Percentiles rank a stretch among this genome's conserved stretches.
Evolutionary conservation across 208 protist genomes (phyloP).

Genomic region (Acanthamoeba castellanii): DNA sequence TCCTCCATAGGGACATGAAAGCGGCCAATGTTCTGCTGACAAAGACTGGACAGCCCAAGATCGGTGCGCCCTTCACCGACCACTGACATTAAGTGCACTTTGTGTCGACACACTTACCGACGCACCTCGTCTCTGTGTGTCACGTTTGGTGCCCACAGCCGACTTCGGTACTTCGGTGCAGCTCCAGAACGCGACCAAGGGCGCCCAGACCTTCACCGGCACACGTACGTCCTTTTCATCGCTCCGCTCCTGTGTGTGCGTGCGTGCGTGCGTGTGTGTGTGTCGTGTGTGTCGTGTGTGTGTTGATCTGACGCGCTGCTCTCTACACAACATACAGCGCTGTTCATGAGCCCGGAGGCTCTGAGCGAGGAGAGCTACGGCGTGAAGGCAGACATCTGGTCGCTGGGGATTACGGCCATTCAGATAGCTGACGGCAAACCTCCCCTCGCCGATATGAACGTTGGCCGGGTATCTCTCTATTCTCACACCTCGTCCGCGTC

Average conservation of each 20-base stretch:
- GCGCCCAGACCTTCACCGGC: conserved; percentile 61
- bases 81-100: neutral
- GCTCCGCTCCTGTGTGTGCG: neutral
- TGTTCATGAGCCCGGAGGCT: conserved; percentile 70
- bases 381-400: conserved; percentile 70
- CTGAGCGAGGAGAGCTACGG: conserved; percentile 71
- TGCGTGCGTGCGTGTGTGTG: no score
- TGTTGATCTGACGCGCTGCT: neutral
- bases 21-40: conserved; percentile 67
- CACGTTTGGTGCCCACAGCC: neutral
- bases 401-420: conserved; percentile 73
- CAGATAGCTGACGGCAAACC: conserved; percentile 75
- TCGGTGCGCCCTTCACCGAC: neutral
- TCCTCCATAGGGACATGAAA: conserved; percentile 67
- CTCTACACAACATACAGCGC: neutral
- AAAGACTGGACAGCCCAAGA: conserved; percentile 39
- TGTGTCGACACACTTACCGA: neutral
- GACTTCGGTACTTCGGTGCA: conserved; percentile 74
- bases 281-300: no score
- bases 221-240: neutral
- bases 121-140: neutral
- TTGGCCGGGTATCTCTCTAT: conserved; percentile 14
- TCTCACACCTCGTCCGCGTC: neutral
- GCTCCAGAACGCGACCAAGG: conserved; percentile 42
- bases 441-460: conserved; percentile 72